Base-by-base conservation (phyloP, 2,329 filamentous ascomycete species). In the Aschersonia sp. region DNA sequence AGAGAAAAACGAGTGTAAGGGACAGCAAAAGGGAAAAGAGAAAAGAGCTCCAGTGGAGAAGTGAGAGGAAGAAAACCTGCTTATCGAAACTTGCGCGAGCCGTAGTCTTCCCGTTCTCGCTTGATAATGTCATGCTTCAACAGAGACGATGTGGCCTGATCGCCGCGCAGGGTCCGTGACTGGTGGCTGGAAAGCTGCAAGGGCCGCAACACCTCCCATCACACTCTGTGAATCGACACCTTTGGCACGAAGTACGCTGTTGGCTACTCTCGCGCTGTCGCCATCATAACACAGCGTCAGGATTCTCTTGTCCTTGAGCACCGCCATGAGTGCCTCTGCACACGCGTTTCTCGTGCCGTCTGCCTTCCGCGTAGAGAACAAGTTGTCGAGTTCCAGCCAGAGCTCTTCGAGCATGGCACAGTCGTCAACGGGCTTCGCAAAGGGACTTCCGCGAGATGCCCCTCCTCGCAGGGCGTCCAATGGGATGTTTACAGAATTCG, bases 241-340 rank as follows among this genome's bases (percentile, higher is more conserved):
- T 53, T 71, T 72, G 0, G 71, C 71, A 32, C 73, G 64, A 47
- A 77, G 58, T 4, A 77, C 66, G 48, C 72, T 75, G 30, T 71
- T 71, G n/a, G 73, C 73, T 9, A 77, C 67, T 4, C 74, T 62
- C 5, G 74, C 65, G 14, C 70, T 72, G 46, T 77, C 72, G 3
- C 74, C 74, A 45, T 73, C 62, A 47, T 76, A 76, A 53, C 73
- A 77, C 9, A 75, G 53, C 9, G 74, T 59, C 22, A 76, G 53
- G 8, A 74, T 61, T 30, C 62, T 65, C 45, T 65, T 65, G 6
- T 57, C 61, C 22, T 55, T 53, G 8, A 69, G 53, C 2, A 60
- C 53, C 2, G 54, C 52, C 48, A 60, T 52, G 14, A 63, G 46
- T 22, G 53, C 53, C 43, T 58, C 57, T 0, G 58, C 58, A 4